Evolutionary conservation across 2,329 filamentous ascomycete genomes (phyloP).

Genomic region (Stachybotrys elegans): DNA sequence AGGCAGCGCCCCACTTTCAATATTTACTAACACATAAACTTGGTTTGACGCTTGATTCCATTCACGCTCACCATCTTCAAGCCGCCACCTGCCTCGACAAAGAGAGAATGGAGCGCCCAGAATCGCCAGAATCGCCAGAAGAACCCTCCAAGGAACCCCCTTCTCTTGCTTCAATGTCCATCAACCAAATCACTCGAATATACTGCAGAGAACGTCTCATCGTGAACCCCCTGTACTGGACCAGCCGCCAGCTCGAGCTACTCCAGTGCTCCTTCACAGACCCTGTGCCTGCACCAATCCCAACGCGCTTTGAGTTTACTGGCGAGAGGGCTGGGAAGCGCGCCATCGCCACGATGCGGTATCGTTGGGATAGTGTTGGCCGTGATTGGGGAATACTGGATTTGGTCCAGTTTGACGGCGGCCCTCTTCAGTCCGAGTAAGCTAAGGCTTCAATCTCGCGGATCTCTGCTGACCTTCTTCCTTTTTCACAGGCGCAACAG

Average conservation of each 20-base stretch:
- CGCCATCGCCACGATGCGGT: background rate
- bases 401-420: background rate
- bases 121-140: too few species aligned
- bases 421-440: background rate
- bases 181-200: background rate
- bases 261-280: background rate
- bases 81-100: too few species aligned
- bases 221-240: constrained; percentile 1
- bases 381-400: background rate
- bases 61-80: too few species aligned
- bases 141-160: too few species aligned
- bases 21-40: too few species aligned
- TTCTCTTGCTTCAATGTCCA: too few species aligned
- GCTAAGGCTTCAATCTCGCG: too few species aligned
- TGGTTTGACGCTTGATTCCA: too few species aligned
- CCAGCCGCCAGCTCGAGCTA: constrained; percentile 2
- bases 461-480: background rate
- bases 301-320: background rate
- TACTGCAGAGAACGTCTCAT: background rate
- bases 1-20: too few species aligned
- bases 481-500: background rate
- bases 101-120: too few species aligned
- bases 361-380: background rate
- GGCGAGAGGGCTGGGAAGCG: background rate
- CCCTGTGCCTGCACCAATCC: background rate